Evolutionary conservation across 805 yeast species (phyloP).

Genomic region (Zygotorulaspora florentina): DNA sequence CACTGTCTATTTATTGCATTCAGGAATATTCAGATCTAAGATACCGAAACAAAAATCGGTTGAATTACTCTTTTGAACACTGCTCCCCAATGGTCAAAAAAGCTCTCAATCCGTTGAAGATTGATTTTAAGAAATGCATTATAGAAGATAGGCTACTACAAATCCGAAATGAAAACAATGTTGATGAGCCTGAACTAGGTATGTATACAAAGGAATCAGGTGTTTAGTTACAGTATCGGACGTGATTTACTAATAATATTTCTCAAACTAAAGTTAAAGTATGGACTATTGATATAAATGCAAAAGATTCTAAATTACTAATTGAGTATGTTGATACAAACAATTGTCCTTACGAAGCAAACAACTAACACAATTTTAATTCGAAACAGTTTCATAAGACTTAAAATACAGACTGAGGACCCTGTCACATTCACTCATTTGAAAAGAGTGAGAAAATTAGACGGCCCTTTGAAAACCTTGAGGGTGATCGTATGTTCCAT

Average conservation of each 20-base stretch:
- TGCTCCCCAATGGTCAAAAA: slow-evolving; percentile 37
- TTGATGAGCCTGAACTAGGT: slow-evolving; percentile 28
- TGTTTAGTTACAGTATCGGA: background rate
- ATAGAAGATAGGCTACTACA: slow-evolving; percentile 46
- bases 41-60: too few relatives aligned
- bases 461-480: slow-evolving; percentile 22
- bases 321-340: slow-evolving; percentile 20
- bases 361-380: background rate
- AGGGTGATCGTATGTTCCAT: slow-evolving; percentile 47
- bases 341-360: background rate
- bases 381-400: slow-evolving; percentile 23
- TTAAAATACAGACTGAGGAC: slow-evolving; percentile 24
- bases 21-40: too few relatives aligned
- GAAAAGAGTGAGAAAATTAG: slow-evolving; percentile 49
- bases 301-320: slow-evolving; percentile 33
- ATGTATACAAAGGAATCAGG: slow-evolving; percentile 7
- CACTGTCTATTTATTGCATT: too few relatives aligned
- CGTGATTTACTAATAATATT: slow-evolving; percentile 5
- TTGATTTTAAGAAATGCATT: slow-evolving; percentile 45
- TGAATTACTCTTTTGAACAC: too few relatives aligned
- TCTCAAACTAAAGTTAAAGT: slow-evolving; percentile 27
- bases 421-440: slow-evolving; percentile 36
- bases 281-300: slow-evolving; percentile 47
- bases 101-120: slow-evolving; percentile 32
- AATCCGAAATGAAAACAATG: slow-evolving; percentile 30